phyloP scores from a whole-genome alignment of 108 stramenopile genomes.

The Cylindrotheca fusiformis region DNA sequence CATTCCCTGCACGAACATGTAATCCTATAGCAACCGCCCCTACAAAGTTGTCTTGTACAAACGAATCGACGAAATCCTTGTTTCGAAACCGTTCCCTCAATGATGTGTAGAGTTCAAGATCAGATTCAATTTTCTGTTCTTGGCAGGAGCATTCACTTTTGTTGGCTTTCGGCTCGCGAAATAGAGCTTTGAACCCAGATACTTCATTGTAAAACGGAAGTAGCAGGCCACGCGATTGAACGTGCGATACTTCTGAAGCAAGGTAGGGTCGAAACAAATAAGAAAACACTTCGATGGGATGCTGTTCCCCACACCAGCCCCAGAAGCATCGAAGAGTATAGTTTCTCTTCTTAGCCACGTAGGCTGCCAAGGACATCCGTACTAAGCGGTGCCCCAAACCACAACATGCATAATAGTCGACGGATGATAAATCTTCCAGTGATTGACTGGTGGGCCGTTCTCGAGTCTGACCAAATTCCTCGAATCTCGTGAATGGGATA shows the following conservation, averaged over 20 bases:
- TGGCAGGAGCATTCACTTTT: slow-evolving; percentile 18
- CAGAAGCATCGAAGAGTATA: slow-evolving; percentile 21
- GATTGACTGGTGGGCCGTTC: not conserved
- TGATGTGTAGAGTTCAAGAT: slow-evolving; percentile 25
- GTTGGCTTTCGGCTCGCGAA: not conserved
- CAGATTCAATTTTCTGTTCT: slow-evolving; percentile 20
- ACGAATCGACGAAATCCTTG: slow-evolving; percentile 16
- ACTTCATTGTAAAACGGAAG: slow-evolving; percentile 29
- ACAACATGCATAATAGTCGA: slow-evolving; percentile 30
- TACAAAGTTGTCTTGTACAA: slow-evolving; percentile 10
- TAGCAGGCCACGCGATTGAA: slow-evolving; percentile 6
- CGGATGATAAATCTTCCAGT: slow-evolving; percentile 19
- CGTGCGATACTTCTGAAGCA: slow-evolving; percentile 7
- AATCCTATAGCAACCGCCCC: slow-evolving; percentile 34
- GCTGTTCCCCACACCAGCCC: slow-evolving; percentile 29
- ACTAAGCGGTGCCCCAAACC: slow-evolving; percentile 31
- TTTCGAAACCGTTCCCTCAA: slow-evolving; percentile 25
- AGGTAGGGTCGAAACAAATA: slow-evolving; percentile 18
- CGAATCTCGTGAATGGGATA: too few relatives aligned
- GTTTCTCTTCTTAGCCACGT: slow-evolving; percentile 16
- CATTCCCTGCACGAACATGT: slow-evolving; percentile 60
- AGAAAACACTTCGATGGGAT: slow-evolving; percentile 31
- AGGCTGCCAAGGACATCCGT: slow-evolving; percentile 26
- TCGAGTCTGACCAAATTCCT: too few relatives aligned
- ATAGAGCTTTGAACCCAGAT: slow-evolving; percentile 15